A percentile compares a stretch with the other conserved stretches of the same genome.
These are phyloP conservation scores for Passalora sequoiae DNA, from an alignment of 2,329 filamentous ascomycete genomes.

Conservation along the genomic window DNA sequence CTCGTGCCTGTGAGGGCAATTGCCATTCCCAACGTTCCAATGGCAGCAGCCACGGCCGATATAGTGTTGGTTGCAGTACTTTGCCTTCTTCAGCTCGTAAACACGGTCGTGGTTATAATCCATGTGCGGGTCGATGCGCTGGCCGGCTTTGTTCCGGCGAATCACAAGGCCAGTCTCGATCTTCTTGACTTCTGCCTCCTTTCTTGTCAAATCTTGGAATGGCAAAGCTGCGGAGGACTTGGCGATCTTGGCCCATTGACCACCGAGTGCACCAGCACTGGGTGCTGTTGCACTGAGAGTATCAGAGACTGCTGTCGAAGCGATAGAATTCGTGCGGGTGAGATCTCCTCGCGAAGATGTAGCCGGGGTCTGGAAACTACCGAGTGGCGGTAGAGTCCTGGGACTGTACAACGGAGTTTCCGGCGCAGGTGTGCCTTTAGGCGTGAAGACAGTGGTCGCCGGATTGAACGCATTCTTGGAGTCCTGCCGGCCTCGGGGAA, in stretches of 20 bases:
- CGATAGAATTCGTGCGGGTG: conserved; percentile 19
- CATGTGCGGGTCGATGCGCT: conserved; percentile 54
- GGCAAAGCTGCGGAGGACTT: conserved; percentile 16
- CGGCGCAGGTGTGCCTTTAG: conserved; percentile 17
- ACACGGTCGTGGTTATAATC: conserved; percentile 52
- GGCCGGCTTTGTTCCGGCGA: conserved; percentile 54
- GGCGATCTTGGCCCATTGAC: conserved; percentile 22
- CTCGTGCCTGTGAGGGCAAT: conserved; percentile 54
- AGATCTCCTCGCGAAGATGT: conserved; percentile 10
- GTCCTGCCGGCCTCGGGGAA: conserved; percentile 26
- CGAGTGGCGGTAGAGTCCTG: conserved; percentile 3
- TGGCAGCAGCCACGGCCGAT: conserved; percentile 53
- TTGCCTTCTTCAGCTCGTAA: conserved; percentile 56
- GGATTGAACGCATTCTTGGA: conserved; percentile 27
- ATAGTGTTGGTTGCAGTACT: conserved; percentile 59
- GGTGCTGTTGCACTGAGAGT: background rate
- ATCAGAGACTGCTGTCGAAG: conserved; percentile 20
- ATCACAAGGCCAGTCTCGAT: conserved; percentile 32
- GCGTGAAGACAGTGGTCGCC: conserved; percentile 28
- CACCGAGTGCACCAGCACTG: conserved; percentile 3
- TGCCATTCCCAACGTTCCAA: conserved; percentile 42
- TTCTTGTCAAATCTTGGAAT: conserved; percentile 17
- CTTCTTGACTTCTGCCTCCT: conserved; percentile 11
- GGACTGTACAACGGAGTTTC: conserved; percentile 16
- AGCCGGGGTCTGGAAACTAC: conserved; percentile 7